Conservation (phyloP, 2,329 filamentous ascomycete species). For the Talaromyces funiculosus region DNA sequence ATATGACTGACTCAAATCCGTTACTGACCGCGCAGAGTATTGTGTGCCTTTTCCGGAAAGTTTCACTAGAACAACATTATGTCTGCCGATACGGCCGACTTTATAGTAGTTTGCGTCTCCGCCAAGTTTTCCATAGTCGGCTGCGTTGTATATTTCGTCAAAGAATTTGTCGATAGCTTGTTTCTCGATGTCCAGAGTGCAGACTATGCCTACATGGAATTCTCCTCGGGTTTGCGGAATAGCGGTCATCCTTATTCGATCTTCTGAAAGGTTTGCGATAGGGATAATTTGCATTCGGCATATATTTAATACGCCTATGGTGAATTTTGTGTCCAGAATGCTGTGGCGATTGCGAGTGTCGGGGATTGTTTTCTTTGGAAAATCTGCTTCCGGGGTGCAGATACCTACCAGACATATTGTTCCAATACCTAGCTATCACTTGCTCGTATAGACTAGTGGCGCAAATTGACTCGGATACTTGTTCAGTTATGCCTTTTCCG, state of each 20-base stretch:
- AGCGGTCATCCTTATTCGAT: not conserved
- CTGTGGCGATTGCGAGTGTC: not conserved
- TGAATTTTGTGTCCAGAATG: not conserved
- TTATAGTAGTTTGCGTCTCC: slow-evolving; percentile 9
- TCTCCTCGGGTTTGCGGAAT: not conserved
- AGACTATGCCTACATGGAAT: slow-evolving; percentile 7
- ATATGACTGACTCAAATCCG: not conserved
- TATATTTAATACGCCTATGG: not conserved
- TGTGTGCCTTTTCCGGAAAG: slow-evolving; percentile 4
- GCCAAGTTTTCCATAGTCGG: not conserved
- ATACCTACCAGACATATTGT: too few species aligned
- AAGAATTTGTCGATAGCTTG: slow-evolving; percentile 8
- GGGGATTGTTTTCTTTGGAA: too few species aligned
- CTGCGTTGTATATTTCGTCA: slow-evolving; percentile 4
- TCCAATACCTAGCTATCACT: not conserved
- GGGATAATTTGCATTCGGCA: not conserved
- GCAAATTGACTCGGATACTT: not conserved
- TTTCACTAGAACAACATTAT: slow-evolving; percentile 10
- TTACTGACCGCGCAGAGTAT: not conserved
- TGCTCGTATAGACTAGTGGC: not conserved
- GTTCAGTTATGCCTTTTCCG: not conserved
- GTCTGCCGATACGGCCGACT: not conserved
- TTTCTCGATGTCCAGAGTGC: slow-evolving; percentile 4
- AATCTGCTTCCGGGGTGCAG: not conserved
- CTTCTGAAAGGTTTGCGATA: not conserved